Conservation (phyloP, 73 alveolate species). For the Paramecium tetraurelia region DNA sequence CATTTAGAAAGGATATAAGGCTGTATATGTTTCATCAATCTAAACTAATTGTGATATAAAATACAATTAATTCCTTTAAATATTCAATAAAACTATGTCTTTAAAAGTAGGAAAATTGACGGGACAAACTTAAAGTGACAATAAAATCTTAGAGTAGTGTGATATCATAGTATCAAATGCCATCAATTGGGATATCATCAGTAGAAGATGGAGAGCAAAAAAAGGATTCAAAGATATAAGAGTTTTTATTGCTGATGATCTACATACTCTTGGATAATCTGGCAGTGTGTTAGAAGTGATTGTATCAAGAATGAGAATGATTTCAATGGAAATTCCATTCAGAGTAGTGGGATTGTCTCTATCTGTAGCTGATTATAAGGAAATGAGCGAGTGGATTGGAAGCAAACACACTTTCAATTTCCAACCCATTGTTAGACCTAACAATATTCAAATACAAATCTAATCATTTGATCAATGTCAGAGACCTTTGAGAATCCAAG, state of each 20-base stretch:
- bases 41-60: conserved; percentile 58
- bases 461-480: conserved; percentile 78
- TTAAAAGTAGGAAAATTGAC: conserved; percentile 61
- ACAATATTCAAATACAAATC: conserved; percentile 77
- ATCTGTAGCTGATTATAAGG: conserved; percentile 88
- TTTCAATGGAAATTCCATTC: conserved; percentile 71
- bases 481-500: conserved; percentile 69
- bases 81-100: conserved; percentile 56
- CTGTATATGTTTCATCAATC: conserved; percentile 73
- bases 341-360: conserved; percentile 86
- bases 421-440: conserved; percentile 81
- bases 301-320: conserved; percentile 86
- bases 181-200: conserved; percentile 85
- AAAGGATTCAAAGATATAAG: conserved; percentile 61
- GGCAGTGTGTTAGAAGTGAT: conserved; percentile 77
- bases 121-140: conserved; percentile 64
- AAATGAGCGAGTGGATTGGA: conserved; percentile 85
- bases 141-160: conserved; percentile 57
- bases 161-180: conserved; percentile 67
- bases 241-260: conserved; percentile 84
- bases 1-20: conserved; percentile 67
- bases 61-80: conserved; percentile 56
- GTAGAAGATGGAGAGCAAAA: conserved; percentile 82
- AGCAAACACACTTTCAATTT: conserved; percentile 77
- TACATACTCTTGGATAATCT: conserved; percentile 78